Evolutionary conservation across 495 filamentous ascomycete species (phyloP).

Genomic region (Glonium stellatum): DNA sequence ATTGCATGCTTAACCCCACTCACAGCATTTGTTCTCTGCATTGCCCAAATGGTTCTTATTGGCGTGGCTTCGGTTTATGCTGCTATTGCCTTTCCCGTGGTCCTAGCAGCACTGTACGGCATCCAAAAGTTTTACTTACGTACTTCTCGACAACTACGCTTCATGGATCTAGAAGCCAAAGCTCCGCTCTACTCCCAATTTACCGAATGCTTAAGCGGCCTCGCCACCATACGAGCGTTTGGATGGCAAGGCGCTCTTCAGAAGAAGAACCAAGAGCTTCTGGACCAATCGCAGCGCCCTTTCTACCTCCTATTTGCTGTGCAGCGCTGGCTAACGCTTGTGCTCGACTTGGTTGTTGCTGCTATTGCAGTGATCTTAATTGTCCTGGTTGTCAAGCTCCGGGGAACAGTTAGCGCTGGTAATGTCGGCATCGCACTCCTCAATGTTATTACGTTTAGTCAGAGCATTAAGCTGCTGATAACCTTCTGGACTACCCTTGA

Average conservation of each 20-base stretch:
- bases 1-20: no score
- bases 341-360: conserved; percentile 39
- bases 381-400: not conserved
- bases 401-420: not conserved
- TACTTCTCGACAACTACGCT: conserved; percentile 32
- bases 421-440: conserved; percentile 13
- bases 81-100: conserved; percentile 46
- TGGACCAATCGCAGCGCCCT: conserved; percentile 54
- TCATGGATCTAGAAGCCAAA: conserved; percentile 32
- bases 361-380: conserved; percentile 26
- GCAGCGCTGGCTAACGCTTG: conserved; percentile 39
- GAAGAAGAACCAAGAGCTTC: conserved; percentile 31
- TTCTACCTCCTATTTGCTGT: conserved; percentile 51
- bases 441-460: conserved; percentile 6
- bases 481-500: conserved; percentile 16
- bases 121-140: conserved; percentile 32
- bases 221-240: conserved; percentile 50
- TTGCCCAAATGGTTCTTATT: conserved; percentile 40
- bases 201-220: conserved; percentile 36
- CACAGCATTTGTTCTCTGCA: not conserved
- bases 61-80: conserved; percentile 43
- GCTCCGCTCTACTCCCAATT: conserved; percentile 36
- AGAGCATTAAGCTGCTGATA: no score
- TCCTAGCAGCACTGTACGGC: conserved; percentile 31
- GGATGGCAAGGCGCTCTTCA: conserved; percentile 47